Evolutionary conservation across 2,329 filamentous ascomycete genomes (phyloP).

Genomic region (Trichophyton verrucosum): DNA sequence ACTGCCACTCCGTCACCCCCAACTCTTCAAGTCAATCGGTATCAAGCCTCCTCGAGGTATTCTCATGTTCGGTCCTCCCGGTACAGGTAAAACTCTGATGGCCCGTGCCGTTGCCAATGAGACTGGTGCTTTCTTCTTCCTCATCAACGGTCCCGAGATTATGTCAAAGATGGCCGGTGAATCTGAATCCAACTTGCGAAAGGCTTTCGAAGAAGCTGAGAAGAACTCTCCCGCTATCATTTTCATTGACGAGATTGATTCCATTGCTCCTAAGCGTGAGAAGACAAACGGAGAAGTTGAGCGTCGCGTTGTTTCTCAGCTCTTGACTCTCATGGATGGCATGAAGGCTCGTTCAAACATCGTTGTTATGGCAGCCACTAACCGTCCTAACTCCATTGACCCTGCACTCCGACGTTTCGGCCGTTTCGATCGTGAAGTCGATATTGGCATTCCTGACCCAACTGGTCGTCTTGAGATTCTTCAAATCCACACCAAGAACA

Average conservation of each 20-base stretch:
- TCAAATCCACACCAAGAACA: conserved; percentile 99
- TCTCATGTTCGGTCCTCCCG: conserved; percentile 87
- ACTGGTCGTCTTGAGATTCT: conserved; percentile 98
- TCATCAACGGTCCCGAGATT: conserved; percentile 98
- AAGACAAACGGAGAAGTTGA: conserved; percentile 99
- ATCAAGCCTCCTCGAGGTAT: conserved; percentile 99
- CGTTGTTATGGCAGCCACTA: conserved; percentile 97
- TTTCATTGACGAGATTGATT: conserved; percentile 99
- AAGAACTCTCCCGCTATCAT: conserved; percentile 99
- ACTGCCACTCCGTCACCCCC: conserved; percentile 87
- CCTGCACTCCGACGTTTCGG: conserved; percentile 95
- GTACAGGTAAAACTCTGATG: conserved; percentile 99
- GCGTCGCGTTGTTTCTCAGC: conserved; percentile 93
- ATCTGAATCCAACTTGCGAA: conserved; percentile 93
- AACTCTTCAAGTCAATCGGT: conserved; percentile 99
- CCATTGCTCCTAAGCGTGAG: conserved; percentile 97
- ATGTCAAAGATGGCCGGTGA: conserved; percentile 99
- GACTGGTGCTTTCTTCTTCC: conserved; percentile 97
- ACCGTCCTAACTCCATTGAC: conserved; percentile 97
- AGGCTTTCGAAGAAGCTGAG: conserved; percentile 98
- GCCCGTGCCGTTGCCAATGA: conserved; percentile 97
- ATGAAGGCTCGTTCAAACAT: conserved; percentile 99
- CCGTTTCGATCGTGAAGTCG: conserved; percentile 96
- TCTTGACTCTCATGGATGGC: conserved; percentile 95
- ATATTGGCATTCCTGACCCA: conserved; percentile 95